These are phyloP conservation scores for Globisporangium sylvaticum DNA, from an alignment of 352 stramenopile genomes.

Conservation along the genomic window DNA sequence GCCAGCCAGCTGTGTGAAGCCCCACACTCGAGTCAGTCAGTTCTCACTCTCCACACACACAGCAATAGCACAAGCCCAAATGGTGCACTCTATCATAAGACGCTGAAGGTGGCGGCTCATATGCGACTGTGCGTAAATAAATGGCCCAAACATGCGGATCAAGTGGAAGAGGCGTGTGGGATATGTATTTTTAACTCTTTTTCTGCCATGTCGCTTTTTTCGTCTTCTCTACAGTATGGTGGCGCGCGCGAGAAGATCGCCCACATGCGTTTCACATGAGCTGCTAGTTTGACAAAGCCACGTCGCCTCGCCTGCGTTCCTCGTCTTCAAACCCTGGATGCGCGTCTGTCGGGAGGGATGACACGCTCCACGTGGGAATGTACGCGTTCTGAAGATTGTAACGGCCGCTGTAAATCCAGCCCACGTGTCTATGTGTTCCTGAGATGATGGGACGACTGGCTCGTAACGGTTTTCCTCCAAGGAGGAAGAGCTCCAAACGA, in stretches of 20 bases:
- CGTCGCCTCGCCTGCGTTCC: background rate
- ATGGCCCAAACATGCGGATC: background rate
- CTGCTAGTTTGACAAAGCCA: background rate
- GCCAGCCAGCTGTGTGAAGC: background rate
- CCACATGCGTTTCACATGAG: background rate
- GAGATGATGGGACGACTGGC: conserved; percentile 6
- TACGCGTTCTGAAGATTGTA: conserved; percentile 2
- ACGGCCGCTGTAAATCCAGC: background rate
- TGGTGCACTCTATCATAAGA: background rate
- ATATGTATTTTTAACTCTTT: background rate
- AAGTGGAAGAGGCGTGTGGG: background rate
- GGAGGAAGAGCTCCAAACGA: background rate
- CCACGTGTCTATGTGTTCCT: conserved; percentile 14
- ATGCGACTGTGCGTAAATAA: background rate
- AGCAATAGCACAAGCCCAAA: background rate
- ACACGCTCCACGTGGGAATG: background rate
- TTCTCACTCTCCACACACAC: background rate
- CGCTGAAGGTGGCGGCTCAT: background rate
- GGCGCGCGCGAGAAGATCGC: background rate
- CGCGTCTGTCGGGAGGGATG: background rate
- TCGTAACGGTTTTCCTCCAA: conserved; percentile 3
- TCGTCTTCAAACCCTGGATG: too few relatives aligned
- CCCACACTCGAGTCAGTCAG: background rate
- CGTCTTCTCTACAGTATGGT: background rate
- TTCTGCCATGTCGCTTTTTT: conserved; percentile 4